Percentiles rank a stretch among this genome's conserved stretches.
Evolutionary conservation across 495 filamentous ascomycete species (phyloP).

Genomic region (Aspergillus olivimuriae): DNA sequence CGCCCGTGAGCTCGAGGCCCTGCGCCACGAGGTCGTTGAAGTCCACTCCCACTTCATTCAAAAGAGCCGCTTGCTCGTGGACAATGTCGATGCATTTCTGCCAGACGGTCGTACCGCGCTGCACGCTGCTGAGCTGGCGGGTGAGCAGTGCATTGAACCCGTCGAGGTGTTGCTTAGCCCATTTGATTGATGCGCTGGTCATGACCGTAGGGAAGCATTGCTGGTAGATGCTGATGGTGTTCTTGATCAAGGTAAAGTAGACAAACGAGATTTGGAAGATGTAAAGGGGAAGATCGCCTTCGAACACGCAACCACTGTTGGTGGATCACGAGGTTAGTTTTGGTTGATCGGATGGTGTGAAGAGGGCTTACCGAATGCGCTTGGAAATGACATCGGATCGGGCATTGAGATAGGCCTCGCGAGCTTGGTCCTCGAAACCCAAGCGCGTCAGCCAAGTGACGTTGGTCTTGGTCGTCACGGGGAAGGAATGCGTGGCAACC

Average conservation of each 20-base stretch:
- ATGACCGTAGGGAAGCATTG: slow-evolving; percentile 78
- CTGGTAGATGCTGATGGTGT: slow-evolving; percentile 84
- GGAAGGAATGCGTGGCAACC: slow-evolving; percentile 64
- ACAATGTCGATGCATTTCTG: slow-evolving; percentile 77
- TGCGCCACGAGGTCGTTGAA: slow-evolving; percentile 65
- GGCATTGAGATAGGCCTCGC: slow-evolving; percentile 78
- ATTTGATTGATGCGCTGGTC: slow-evolving; percentile 89
- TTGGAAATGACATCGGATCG: slow-evolving; percentile 69
- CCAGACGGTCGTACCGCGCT: slow-evolving; percentile 63
- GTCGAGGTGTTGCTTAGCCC: slow-evolving; percentile 90
- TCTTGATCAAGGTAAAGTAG: slow-evolving; percentile 89
- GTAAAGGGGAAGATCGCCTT: slow-evolving; percentile 84
- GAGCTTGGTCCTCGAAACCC: slow-evolving; percentile 82
- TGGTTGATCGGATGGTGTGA: too few species aligned
- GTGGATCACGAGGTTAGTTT: too few species aligned
- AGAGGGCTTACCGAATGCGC: slow-evolving; percentile 63
- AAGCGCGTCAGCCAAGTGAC: slow-evolving; percentile 77
- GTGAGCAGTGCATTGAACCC: slow-evolving; percentile 77
- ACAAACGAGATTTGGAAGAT: slow-evolving; percentile 95
- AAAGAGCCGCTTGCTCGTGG: slow-evolving; percentile 68
- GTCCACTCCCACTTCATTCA: slow-evolving; percentile 84
- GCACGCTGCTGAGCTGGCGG: slow-evolving; percentile 76
- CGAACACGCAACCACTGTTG: slow-evolving; percentile 86
- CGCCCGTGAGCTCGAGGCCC: slow-evolving; percentile 28
- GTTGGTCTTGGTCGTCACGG: slow-evolving; percentile 62